Percentiles rank a stretch among this genome's conserved stretches.
Evolutionary conservation across 345 rosid species (phyloP).

Genomic region (Acer yangbiense): DNA sequence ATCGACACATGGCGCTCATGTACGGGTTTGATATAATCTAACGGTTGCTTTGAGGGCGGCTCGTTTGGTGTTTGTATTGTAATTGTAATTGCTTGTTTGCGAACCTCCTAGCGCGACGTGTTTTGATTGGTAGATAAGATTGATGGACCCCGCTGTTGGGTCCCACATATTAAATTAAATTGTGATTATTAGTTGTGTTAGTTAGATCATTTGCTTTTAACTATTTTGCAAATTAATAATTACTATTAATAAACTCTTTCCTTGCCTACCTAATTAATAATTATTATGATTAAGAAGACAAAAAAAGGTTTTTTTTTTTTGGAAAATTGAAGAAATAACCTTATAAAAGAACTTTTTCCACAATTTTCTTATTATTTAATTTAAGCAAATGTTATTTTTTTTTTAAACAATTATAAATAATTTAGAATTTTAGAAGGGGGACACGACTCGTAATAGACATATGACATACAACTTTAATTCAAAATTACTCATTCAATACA

Average conservation of each 20-base stretch:
- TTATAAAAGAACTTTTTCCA: not conserved
- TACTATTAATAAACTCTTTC: not conserved
- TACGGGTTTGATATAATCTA: constrained; percentile 18
- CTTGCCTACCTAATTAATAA: not conserved
- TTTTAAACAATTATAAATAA: too few relatives aligned
- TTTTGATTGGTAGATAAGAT: constrained; percentile 14
- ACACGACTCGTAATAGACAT: too few relatives aligned
- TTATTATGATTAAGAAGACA: not conserved
- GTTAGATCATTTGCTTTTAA: too few relatives aligned
- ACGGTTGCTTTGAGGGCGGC: constrained; percentile 21
- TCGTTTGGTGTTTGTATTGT: not conserved
- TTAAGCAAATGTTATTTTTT: too few relatives aligned
- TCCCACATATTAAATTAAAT: not conserved
- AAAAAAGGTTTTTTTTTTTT: not conserved
- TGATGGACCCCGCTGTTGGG: not conserved
- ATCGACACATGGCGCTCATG: constrained; percentile 35
- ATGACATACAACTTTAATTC: too few relatives aligned
- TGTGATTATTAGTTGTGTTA: too few relatives aligned
- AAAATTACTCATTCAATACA: too few relatives aligned
- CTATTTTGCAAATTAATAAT: too few relatives aligned
- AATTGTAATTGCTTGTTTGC: too few relatives aligned
- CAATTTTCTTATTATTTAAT: too few relatives aligned
- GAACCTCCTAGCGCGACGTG: constrained; percentile 20
- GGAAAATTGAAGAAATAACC: not conserved
- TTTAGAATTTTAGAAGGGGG: too few relatives aligned